These are phyloP conservation scores for Plectranthus barbatus DNA, from an alignment of 257 asterid species.

Conservation along the genomic window DNA sequence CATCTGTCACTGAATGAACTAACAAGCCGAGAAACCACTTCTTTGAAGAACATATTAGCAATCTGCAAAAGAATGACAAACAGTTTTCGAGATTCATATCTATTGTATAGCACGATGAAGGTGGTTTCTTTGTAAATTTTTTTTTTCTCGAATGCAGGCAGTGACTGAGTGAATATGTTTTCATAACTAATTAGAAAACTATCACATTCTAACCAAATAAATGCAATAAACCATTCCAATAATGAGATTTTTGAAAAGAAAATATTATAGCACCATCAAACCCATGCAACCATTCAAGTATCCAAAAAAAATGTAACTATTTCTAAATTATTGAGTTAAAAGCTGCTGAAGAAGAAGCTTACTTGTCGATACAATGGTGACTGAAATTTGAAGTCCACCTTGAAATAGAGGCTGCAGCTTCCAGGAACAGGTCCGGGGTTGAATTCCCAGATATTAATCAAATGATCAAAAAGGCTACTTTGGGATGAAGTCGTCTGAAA, in stretches of 20 bases:
- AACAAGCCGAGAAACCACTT: slow-evolving; percentile 84
- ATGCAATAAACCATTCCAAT: neutral
- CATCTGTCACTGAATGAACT: slow-evolving; percentile 75
- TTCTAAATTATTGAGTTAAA: neutral
- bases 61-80: slow-evolving; percentile 34
- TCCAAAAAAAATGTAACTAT: neutral
- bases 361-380: slow-evolving; percentile 92
- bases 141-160: neutral
- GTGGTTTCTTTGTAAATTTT: too few relatives aligned
- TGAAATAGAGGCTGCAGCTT: slow-evolving; percentile 68
- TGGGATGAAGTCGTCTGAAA: slow-evolving; percentile 74
- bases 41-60: slow-evolving; percentile 85
- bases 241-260: neutral
- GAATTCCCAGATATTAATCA: slow-evolving; percentile 93
- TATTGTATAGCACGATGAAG: too few relatives aligned
- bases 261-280: neutral
- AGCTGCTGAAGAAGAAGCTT: slow-evolving; percentile 11
- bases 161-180: neutral
- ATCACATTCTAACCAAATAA: neutral
- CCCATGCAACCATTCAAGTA: neutral
- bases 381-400: slow-evolving; percentile 87
- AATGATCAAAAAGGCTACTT: slow-evolving; percentile 77
- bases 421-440: slow-evolving; percentile 88
- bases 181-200: neutral
- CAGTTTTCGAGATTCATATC: too few relatives aligned